phyloP scores from a whole-genome alignment of 2,329 filamentous ascomycete species.

The Monilinia fructigena region DNA sequence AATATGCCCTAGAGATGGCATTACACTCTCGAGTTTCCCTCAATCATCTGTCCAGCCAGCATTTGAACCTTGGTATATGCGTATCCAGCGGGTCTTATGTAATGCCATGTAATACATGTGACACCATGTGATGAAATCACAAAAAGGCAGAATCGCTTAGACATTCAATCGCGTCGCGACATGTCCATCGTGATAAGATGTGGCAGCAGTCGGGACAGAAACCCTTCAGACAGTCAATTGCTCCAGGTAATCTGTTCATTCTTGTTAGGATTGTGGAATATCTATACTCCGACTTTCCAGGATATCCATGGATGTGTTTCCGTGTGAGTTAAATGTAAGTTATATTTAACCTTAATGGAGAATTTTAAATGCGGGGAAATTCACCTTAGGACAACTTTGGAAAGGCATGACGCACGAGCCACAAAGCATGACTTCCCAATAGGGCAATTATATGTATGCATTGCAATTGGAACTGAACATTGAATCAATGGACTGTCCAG shows the following conservation, averaged over 20 bases:
- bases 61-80: background rate
- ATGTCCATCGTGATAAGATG: background rate
- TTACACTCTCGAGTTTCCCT: background rate
- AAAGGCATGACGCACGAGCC: background rate
- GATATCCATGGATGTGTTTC: background rate
- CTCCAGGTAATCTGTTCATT: background rate
- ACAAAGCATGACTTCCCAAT: too few species aligned
- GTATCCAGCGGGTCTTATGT: background rate
- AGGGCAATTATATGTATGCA: too few species aligned
- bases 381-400: background rate
- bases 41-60: background rate
- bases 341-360: constrained; percentile 1
- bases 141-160: background rate
- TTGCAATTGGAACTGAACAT: too few species aligned
- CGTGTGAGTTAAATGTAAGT: background rate
- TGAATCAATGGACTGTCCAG: too few species aligned
- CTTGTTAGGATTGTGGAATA: too few species aligned
- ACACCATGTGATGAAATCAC: background rate
- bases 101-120: background rate
- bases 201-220: background rate
- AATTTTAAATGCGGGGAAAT: constrained; percentile 6
- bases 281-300: background rate
- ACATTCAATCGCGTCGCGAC: background rate
- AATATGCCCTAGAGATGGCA: background rate
- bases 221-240: background rate